These are phyloP conservation scores for Amoebophrya sp. DNA, from an alignment of 169 alveolate species.

Conservation along the genomic window DNA sequence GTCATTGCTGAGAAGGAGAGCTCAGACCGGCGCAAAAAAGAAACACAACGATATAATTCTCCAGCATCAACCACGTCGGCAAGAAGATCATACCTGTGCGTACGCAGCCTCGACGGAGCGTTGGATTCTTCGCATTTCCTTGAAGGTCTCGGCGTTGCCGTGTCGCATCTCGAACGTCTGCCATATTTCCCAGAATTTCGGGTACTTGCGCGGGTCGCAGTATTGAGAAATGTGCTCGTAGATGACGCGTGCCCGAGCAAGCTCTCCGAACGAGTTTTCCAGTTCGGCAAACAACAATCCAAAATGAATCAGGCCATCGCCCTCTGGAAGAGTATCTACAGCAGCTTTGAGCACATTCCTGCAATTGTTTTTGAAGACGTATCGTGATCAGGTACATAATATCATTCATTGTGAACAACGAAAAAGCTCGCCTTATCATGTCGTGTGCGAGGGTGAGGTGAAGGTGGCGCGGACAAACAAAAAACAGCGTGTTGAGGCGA, in stretches of 20 bases:
- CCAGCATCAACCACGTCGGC: neutral
- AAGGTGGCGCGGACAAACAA: too few relatives aligned
- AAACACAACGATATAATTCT: too few relatives aligned
- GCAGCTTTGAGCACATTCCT: neutral
- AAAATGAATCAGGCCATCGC: neutral
- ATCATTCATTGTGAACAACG: too few relatives aligned
- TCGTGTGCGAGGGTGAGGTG: too few relatives aligned
- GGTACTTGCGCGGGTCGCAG: conserved; percentile 74
- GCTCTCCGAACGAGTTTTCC: conserved; percentile 85
- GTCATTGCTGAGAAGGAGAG: neutral
- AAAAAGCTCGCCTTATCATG: too few relatives aligned
- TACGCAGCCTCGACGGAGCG: conserved; percentile 13
- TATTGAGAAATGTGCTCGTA: conserved; percentile 73
- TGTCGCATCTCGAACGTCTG: conserved; percentile 82
- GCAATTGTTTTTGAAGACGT: too few relatives aligned
- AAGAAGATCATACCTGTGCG: neutral
- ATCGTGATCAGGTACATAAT: too few relatives aligned
- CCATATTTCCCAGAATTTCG: conserved; percentile 73
- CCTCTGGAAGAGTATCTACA: neutral
- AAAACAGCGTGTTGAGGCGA: too few relatives aligned
- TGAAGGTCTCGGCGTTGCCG: conserved; percentile 84
- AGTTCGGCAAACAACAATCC: conserved; percentile 42
- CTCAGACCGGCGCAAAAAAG: too few relatives aligned
- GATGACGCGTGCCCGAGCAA: conserved; percentile 86
- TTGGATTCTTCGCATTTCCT: conserved; percentile 63